Conservation (phyloP, 1,139 yeast genomes). For the Candida sojae region DNA sequence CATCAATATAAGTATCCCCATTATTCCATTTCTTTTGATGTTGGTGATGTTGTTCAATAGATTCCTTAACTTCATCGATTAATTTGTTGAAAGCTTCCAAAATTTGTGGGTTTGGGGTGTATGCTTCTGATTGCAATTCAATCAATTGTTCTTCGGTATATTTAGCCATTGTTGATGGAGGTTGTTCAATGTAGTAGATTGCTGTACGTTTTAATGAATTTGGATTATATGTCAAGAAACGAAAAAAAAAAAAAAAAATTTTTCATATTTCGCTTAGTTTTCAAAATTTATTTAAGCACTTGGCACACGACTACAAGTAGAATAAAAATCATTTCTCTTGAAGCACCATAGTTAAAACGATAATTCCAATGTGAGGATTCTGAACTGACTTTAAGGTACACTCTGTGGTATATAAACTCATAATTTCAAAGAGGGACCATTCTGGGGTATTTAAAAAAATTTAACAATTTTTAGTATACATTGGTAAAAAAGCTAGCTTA, state of each 20-base stretch:
- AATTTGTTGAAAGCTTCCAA: slow-evolving; percentile 64
- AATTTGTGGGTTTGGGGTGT: slow-evolving; percentile 62
- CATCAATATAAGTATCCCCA: slow-evolving; percentile 53
- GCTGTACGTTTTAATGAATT: not conserved
- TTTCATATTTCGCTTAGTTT: slow-evolving; percentile 1
- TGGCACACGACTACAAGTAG: not conserved
- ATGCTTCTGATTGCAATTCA: slow-evolving; percentile 55
- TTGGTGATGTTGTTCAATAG: slow-evolving; percentile 26
- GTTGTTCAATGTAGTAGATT: not conserved
- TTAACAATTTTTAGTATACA: too few species aligned
- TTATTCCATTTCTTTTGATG: slow-evolving; percentile 38
- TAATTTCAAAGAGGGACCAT: too few species aligned
- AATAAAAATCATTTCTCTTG: not conserved
- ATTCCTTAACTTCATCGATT: slow-evolving; percentile 62
- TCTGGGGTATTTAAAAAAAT: too few species aligned
- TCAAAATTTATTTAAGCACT: not conserved
- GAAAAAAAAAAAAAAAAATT: not conserved
- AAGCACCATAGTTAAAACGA: too few species aligned
- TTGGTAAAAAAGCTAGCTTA: too few species aligned
- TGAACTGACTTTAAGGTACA: too few species aligned
- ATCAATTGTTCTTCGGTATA: slow-evolving; percentile 74
- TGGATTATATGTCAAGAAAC: not conserved
- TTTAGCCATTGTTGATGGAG: slow-evolving; percentile 42
- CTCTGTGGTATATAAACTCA: too few species aligned
- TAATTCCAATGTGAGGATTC: too few species aligned